Evolutionary conservation across 805 yeast genomes (phyloP).

Genomic region (Wilhelminamyces savonicus): DNA sequence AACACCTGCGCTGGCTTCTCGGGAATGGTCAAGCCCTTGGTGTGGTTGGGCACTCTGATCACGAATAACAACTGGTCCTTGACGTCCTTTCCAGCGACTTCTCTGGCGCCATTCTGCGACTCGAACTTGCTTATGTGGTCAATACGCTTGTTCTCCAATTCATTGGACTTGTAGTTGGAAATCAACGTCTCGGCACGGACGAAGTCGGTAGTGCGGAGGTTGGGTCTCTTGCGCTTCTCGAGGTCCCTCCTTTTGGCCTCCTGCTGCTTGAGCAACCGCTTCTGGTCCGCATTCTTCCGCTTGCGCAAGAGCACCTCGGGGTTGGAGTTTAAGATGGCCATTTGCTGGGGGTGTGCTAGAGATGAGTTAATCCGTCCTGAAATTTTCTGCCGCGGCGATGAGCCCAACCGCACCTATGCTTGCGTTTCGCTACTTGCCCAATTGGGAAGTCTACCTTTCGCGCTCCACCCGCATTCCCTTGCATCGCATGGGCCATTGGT

Average conservation of each 20-base stretch:
- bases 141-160: slow-evolving; percentile 64
- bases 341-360: slow-evolving; percentile 5
- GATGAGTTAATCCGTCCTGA: slow-evolving; percentile 3
- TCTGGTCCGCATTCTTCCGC: slow-evolving; percentile 72
- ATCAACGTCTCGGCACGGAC: slow-evolving; percentile 71
- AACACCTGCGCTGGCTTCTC: slow-evolving; percentile 55
- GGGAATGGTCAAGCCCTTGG: slow-evolving; percentile 57
- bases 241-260: slow-evolving; percentile 47
- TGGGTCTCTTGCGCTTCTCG: slow-evolving; percentile 37
- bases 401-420: too few relatives aligned
- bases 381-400: neutral
- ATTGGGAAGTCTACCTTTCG: too few relatives aligned
- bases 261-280: slow-evolving; percentile 69
- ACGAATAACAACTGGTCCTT: slow-evolving; percentile 49
- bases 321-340: slow-evolving; percentile 54
- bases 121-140: slow-evolving; percentile 55
- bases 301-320: slow-evolving; percentile 75
- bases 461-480: too few relatives aligned
- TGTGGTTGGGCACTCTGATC: slow-evolving; percentile 59
- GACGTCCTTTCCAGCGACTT: slow-evolving; percentile 10
- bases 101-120: slow-evolving; percentile 6
- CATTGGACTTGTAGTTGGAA: slow-evolving; percentile 56
- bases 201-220: slow-evolving; percentile 46
- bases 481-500: too few relatives aligned
- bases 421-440: too few relatives aligned